A percentile compares a stretch with the other conserved stretches of the same genome.
These are phyloP conservation scores for Nemophila menziesii DNA, from an alignment of 257 asterid species.

Conservation along the genomic window DNA sequence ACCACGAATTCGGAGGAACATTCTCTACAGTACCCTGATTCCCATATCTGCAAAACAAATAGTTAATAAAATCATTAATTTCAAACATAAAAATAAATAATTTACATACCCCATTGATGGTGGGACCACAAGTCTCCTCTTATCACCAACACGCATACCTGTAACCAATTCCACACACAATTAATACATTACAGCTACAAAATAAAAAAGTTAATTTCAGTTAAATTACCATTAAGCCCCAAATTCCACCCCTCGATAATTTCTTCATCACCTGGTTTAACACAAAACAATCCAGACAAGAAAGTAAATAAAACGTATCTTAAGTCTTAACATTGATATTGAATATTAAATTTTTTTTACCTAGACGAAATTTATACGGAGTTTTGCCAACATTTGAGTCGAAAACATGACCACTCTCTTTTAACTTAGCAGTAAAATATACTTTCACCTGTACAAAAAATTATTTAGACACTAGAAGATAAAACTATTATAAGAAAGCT, in stretches of 20 bases:
- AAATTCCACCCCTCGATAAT: conserved; percentile 58
- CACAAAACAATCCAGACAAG: conserved; percentile 6
- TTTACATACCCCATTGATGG: conserved; percentile 71
- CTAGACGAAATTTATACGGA: conserved; percentile 50
- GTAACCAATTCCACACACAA: conserved; percentile 14
- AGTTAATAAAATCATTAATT: background rate
- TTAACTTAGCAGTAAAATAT: conserved; percentile 46
- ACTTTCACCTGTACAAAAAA: conserved; percentile 50
- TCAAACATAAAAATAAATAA: background rate
- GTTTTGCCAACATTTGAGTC: conserved; percentile 42
- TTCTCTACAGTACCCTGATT: conserved; percentile 31
- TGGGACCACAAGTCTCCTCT: conserved; percentile 68
- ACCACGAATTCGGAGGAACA: conserved; percentile 83
- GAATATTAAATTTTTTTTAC: conserved; percentile 27
- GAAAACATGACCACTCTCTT: conserved; percentile 45
- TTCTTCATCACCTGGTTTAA: conserved; percentile 41
- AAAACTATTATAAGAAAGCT: background rate
- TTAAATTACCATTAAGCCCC: conserved; percentile 53
- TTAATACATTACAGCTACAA: conserved; percentile 4
- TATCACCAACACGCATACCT: conserved; percentile 89
- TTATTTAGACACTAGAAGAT: background rate
- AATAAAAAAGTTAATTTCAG: conserved; percentile 1
- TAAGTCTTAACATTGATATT: too few relatives aligned
- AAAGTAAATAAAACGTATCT: background rate
- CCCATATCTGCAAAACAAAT: conserved; percentile 43